Evolutionary conservation across 495 filamentous ascomycete species (phyloP), one percentile per base, ranked within the genome.

Genomic region (Friedmanniomyces simplex): DNA sequence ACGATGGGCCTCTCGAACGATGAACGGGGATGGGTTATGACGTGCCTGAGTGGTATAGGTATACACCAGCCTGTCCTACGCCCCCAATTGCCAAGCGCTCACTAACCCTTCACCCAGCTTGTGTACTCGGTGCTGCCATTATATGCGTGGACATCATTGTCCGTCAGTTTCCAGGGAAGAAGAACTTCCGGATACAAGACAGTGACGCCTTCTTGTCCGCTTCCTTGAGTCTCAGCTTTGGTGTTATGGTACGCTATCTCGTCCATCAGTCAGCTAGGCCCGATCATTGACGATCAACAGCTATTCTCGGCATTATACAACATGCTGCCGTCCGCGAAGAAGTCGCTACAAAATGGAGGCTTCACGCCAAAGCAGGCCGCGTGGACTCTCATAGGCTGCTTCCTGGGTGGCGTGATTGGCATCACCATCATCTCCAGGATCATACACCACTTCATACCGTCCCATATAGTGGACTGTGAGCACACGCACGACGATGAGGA

Each of bases 381-480:
- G 14, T 90, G 85, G 66, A 71, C 78, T 1, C 74, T 93, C 52
- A 89, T 91, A 63, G 81, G 73, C 22, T 85, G 83, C 58, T 98
- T 96, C 64, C 70, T 91, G 4, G 79, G 70, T 13, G 93, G 93
- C 21, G 91, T 95, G 47, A 67, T 95, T 18, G 85, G 88, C 2
- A 95, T 98, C 49, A 85, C 89, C 55, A 61, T 89, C 47, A 60
- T 95, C 21, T 96, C 93, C 1, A 79, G 82, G 21, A 67, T 94
- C 14, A 67, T 96, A 24, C 93, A 98, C 68, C 81, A 76, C 24
- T 84, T 83, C 65, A 83, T 97, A 47, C 93, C 94, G 0, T 93
- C 89, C n/a, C 86, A 93, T 65, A 83, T 95, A 22, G 91, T 96
- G 54, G 89, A 89, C 68, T 98, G 93, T 71, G 86, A 91, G 53